A percentile compares a stretch with the other conserved stretches of the same genome.
Conservation (phyloP, 352 stramenopile species). For the Globisporangium lucens region DNA sequence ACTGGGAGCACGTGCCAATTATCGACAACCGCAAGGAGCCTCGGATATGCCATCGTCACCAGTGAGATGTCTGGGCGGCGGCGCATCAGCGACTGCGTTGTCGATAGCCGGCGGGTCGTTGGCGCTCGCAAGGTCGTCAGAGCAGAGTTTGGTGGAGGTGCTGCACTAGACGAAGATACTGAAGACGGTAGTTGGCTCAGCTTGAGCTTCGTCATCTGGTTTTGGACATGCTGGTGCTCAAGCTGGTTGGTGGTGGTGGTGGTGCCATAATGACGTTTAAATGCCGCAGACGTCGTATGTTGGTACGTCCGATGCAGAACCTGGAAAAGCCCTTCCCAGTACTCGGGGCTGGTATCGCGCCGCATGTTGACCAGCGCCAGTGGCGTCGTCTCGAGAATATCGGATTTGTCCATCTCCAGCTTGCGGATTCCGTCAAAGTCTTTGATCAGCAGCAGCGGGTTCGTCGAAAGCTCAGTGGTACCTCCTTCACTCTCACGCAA, state of each 20-base stretch:
- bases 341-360: background rate
- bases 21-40: slow-evolving; percentile 28
- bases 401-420: slow-evolving; percentile 34
- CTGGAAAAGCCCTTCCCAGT: slow-evolving; percentile 54
- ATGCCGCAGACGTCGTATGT: slow-evolving; percentile 23
- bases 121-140: background rate
- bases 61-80: slow-evolving; percentile 25
- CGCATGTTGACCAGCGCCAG: slow-evolving; percentile 50
- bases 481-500: background rate
- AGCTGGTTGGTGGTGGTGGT: slow-evolving; percentile 1
- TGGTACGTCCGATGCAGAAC: slow-evolving; percentile 32
- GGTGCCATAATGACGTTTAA: slow-evolving; percentile 4
- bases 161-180: background rate
- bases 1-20: slow-evolving; percentile 19
- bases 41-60: slow-evolving; percentile 28
- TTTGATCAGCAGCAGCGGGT: slow-evolving; percentile 30
- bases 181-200: background rate
- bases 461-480: background rate
- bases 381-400: slow-evolving; percentile 32
- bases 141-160: background rate
- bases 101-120: slow-evolving; percentile 9
- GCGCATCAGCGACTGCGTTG: slow-evolving; percentile 22
- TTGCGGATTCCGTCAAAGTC: slow-evolving; percentile 26
- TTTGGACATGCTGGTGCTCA: background rate
- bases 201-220: background rate